Conservation (phyloP, 75 land plant species). For the Sequoiadendron giganteum region DNA sequence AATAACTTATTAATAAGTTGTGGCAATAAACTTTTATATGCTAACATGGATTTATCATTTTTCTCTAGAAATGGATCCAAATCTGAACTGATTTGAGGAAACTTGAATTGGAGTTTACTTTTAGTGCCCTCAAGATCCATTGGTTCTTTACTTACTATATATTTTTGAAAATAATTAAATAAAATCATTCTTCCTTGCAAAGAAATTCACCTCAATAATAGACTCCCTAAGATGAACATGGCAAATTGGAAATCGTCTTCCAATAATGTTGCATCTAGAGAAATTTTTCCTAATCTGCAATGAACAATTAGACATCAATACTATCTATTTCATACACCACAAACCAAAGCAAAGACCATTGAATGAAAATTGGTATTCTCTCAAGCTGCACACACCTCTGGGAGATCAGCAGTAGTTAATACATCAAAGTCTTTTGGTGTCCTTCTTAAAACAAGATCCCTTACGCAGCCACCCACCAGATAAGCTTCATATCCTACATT, state of each 20-base stretch:
- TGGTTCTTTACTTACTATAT: neutral
- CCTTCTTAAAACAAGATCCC: conserved; percentile 72
- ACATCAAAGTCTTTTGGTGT: conserved; percentile 86
- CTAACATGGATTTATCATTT: neutral
- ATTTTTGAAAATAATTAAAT: neutral
- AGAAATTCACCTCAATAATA: conserved; percentile 58
- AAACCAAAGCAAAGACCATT: neutral
- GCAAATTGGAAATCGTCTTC: conserved; percentile 81
- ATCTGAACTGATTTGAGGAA: neutral
- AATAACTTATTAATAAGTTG: neutral
- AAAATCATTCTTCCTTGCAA: neutral
- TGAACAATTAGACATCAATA: conserved; percentile 3
- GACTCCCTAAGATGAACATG: conserved; percentile 53
- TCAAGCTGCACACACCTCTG: conserved; percentile 19
- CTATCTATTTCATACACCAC: neutral
- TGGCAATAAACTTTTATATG: neutral
- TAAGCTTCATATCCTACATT: conserved; percentile 74
- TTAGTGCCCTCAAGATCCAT: neutral
- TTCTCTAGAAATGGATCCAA: neutral
- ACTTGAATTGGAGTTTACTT: neutral
- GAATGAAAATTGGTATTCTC: neutral
- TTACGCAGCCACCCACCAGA: conserved; percentile 94
- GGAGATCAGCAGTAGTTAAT: conserved; percentile 73
- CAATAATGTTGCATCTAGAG: conserved; percentile 60
- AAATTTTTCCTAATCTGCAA: conserved; percentile 59